A percentile compares a stretch with the other conserved stretches of the same genome.
Evolutionary conservation across 352 stramenopile genomes (phyloP).

Genomic region (Chrysophaeum taylorii): DNA sequence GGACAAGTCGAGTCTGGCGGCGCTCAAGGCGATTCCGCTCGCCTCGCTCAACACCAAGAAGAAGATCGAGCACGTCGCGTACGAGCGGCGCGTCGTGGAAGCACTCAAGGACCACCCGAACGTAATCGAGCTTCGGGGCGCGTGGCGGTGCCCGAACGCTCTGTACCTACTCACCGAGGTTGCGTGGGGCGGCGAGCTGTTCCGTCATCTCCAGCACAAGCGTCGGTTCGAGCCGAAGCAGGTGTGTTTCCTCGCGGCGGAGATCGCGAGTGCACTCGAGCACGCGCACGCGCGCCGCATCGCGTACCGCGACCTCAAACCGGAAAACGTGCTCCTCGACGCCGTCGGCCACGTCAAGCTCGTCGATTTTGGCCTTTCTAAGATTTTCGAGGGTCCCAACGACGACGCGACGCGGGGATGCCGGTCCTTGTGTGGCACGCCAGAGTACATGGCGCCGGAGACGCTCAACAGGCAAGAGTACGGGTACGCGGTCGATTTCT

Average conservation of each 20-base stretch:
- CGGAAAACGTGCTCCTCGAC: conserved; percentile 60
- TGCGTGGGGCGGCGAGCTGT: neutral
- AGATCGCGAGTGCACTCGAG: conserved; percentile 47
- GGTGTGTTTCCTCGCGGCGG: conserved; percentile 45
- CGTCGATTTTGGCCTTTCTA: conserved; percentile 57
- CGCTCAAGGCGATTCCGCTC: neutral
- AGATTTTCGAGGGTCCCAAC: no score
- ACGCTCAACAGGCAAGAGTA: conserved; percentile 49
- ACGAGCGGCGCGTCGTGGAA: neutral
- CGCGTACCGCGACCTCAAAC: conserved; percentile 59
- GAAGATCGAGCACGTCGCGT: neutral
- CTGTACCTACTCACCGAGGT: neutral
- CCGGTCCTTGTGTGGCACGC: conserved; percentile 51
- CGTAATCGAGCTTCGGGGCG: neutral
- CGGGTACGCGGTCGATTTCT: conserved; percentile 44
- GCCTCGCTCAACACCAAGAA: neutral
- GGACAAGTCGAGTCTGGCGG: no score
- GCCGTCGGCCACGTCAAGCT: conserved; percentile 52
- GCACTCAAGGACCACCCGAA: neutral
- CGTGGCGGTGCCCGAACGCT: neutral
- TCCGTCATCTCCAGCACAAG: neutral
- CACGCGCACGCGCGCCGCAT: conserved; percentile 54
- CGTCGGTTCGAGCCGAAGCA: neutral
- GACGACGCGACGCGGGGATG: neutral
- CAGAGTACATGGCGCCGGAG: conserved; percentile 64